Evolutionary conservation across 176 grass and related monocot genomes (phyloP), one percentile per base, ranked within the genome.

Genomic region (Bothriochloa decipiens): DNA sequence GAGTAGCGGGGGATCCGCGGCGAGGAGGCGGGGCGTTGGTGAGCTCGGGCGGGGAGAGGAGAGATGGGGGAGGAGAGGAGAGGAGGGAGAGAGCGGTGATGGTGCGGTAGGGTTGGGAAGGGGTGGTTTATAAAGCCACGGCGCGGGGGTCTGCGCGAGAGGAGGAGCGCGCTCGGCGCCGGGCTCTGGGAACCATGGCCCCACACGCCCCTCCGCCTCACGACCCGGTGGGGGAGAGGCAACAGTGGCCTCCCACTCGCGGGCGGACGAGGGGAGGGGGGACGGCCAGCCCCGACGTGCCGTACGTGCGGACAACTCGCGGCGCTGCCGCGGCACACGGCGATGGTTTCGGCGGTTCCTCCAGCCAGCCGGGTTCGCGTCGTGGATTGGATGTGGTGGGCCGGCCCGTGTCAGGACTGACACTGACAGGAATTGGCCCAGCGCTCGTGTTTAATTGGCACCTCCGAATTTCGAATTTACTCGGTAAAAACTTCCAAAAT

Each of bases 141-240:
- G 25, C 61, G 22, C 15, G 49, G 14, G 37, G 64, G 3, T 23
- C 20, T 46, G 29, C 7, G 65, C 26, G 0, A 68, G 78, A 52
- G 88, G 89, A 80, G 75, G 80, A 75, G 69, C 89, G 89, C 76
- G 22, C 75, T 53, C 84, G n/a, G 39, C 84, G 88, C 55, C 70
- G 62, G 22, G 78, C 64, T 22, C 61, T 13, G 65, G 78, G 64
- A 52, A 63, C 45, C 14, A 5, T 32, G 81, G 81, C 66, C 80
- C 76, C 84, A 73, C 70, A 4, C 47, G 7, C 39, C 5, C 18
- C 18, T 55, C 52, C 18, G 17, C 46, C 81, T 37, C 81, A 47
- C 77, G 82, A 89, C 88, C 77, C 78, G 88, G 83, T 70, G 79
- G 16, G 43, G 0, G 25, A n/a, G 53, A n/a, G 20, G 53, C 1